Percentiles rank a stretch among this genome's conserved stretches.
Evolutionary conservation across 192 early-diverging fungal species (phyloP).

Genomic region (Coemansia sp.): DNA sequence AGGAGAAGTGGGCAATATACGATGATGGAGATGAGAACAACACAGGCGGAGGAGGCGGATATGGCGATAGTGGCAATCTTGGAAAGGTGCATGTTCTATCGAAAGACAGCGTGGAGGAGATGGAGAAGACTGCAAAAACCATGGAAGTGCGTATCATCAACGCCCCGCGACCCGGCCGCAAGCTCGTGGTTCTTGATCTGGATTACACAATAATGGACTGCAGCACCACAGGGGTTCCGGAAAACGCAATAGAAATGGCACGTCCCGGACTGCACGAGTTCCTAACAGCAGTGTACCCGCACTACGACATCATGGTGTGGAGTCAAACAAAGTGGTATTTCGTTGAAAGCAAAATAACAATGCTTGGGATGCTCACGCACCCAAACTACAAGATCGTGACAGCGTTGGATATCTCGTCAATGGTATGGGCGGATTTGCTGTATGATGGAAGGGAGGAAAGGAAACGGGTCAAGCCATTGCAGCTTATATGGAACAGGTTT

Average conservation of each 20-base stretch:
- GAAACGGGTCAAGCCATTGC: slow-evolving; percentile 73
- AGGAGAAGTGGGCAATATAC: slow-evolving; percentile 8
- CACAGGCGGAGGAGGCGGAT: background rate
- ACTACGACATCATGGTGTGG: slow-evolving; percentile 79
- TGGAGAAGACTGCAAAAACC: slow-evolving; percentile 5
- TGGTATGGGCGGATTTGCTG: slow-evolving; percentile 64
- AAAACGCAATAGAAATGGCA: slow-evolving; percentile 60
- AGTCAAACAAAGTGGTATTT: slow-evolving; percentile 74
- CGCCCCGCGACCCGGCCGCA: slow-evolving; percentile 55
- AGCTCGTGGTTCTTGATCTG: slow-evolving; percentile 72
- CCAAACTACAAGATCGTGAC: slow-evolving; percentile 66
- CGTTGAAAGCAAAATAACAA: slow-evolving; percentile 74
- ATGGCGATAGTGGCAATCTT: background rate
- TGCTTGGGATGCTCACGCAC: slow-evolving; percentile 66
- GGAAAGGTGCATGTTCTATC: slow-evolving; percentile 11
- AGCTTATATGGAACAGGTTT: slow-evolving; percentile 65
- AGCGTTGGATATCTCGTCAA: slow-evolving; percentile 69
- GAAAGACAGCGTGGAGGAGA: slow-evolving; percentile 7
- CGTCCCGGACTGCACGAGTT: slow-evolving; percentile 66
- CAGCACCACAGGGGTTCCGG: slow-evolving; percentile 46
- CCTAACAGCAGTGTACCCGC: slow-evolving; percentile 62
- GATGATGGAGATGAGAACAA: background rate
- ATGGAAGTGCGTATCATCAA: slow-evolving; percentile 34
- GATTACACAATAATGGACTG: slow-evolving; percentile 80
- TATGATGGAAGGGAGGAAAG: slow-evolving; percentile 57